These are phyloP conservation scores for Suillus cothurnatus DNA, from an alignment of 768 basidiomycete genomes.

Conservation along the genomic window DNA sequence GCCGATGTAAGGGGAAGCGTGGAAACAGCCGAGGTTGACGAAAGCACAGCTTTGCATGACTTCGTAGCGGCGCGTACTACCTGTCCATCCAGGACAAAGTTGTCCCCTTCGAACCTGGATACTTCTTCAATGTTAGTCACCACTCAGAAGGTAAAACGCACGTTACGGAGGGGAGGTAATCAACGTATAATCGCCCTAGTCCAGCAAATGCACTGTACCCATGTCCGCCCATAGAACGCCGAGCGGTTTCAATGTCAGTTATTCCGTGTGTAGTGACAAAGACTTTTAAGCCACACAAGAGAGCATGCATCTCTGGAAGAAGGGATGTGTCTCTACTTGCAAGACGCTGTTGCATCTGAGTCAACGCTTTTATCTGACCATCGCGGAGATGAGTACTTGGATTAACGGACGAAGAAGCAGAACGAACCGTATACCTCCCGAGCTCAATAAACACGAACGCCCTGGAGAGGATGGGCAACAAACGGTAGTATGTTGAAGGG, in stretches of 20 bases:
- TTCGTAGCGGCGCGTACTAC: conserved; percentile 74
- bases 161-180: conserved; percentile 68
- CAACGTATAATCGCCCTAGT: conserved; percentile 63
- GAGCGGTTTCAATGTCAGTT: conserved; percentile 63
- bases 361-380: conserved; percentile 51
- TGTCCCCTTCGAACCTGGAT: conserved; percentile 74
- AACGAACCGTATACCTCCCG: conserved; percentile 57
- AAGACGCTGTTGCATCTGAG: conserved; percentile 49
- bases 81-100: conserved; percentile 75
- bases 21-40: conserved; percentile 42
- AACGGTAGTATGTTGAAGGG: conserved; percentile 72
- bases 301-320: conserved; percentile 74
- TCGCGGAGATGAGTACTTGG: background rate
- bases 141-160: conserved; percentile 32
- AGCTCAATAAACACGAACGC: conserved; percentile 71
- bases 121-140: background rate
- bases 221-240: conserved; percentile 77
- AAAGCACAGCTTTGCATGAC: conserved; percentile 44
- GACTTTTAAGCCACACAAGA: conserved; percentile 69
- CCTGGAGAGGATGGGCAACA: conserved; percentile 68
- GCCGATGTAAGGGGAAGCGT: conserved; percentile 18
- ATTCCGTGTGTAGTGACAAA: conserved; percentile 54
- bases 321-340: conserved; percentile 58
- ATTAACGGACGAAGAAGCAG: background rate
- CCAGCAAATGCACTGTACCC: conserved; percentile 73